Conservation (phyloP, 1,284 basidiomycete genomes). For the Lentinula novae-zelandiae region DNA sequence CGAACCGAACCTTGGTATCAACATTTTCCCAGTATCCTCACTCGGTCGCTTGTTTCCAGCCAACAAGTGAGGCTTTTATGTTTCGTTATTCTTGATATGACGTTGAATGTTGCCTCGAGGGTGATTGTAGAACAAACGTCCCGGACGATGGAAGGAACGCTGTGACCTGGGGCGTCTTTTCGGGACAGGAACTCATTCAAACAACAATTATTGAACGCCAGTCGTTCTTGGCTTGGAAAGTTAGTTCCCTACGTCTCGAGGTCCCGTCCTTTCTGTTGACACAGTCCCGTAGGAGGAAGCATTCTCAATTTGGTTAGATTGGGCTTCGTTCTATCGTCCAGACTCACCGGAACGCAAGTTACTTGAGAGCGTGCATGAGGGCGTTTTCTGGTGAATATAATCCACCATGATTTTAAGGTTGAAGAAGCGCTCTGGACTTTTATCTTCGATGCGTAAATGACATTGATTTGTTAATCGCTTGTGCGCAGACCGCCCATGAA, state of each 20-base stretch:
- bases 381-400: constrained; percentile 90
- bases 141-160: constrained; percentile 76
- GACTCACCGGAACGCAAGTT: constrained; percentile 69
- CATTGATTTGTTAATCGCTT: background rate
- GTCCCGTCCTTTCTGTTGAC: background rate
- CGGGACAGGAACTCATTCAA: constrained; percentile 93
- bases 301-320: constrained; percentile 94
- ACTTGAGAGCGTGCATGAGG: constrained; percentile 71
- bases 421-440: constrained; percentile 84
- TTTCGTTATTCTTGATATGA: background rate
- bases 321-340: constrained; percentile 86
- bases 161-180: constrained; percentile 99
- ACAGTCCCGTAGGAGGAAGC: constrained; percentile 76
- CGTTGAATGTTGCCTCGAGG: background rate
- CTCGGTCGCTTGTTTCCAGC: too few relatives aligned
- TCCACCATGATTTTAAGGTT: constrained; percentile 93
- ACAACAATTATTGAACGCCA: constrained; percentile 95
- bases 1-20: too few relatives aligned
- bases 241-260: constrained; percentile 22
- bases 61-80: background rate
- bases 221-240: constrained; percentile 94
- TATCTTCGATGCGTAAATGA: constrained; percentile 45
- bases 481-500: too few relatives aligned
- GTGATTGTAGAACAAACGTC: constrained; percentile 12
- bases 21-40: too few relatives aligned